phyloP scores from a whole-genome alignment of 2,329 filamentous ascomycete species.

The Diaporthe ampelina region DNA sequence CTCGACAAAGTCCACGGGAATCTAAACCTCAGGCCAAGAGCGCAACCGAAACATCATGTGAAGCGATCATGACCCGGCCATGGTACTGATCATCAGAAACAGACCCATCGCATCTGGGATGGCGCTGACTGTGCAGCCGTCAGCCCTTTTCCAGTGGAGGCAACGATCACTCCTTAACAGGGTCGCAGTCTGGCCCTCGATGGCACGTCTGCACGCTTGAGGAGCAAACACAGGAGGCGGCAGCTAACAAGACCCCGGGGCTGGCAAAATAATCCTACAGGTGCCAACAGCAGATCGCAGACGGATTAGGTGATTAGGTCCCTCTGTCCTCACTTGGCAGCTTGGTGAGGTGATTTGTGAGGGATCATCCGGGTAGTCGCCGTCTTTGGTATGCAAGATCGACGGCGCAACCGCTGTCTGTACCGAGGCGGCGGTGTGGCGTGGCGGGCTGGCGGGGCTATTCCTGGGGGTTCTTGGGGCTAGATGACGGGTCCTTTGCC shows the following conservation, averaged over 20 bases:
- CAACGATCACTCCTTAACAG: not conserved
- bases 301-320: not conserved
- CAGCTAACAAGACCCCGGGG: not conserved
- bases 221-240: not conserved
- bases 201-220: not conserved
- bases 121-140: constrained; percentile 25
- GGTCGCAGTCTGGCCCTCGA: not conserved
- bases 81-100: constrained; percentile 15
- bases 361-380: constrained; percentile 17
- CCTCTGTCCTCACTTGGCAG: not conserved
- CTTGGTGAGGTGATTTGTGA: constrained; percentile 4
- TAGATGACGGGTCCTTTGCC: constrained; percentile 9
- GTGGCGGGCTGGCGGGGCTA: constrained; percentile 16
- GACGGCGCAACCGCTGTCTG: constrained; percentile 10
- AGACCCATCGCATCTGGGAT: constrained; percentile 5
- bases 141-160: constrained; percentile 20
- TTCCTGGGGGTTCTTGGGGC: not conserved
- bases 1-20: constrained; percentile 18
- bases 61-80: constrained; percentile 11
- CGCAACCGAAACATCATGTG: constrained; percentile 27
- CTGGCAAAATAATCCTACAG: constrained; percentile 5
- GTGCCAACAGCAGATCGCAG: constrained; percentile 5
- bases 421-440: constrained; percentile 31
- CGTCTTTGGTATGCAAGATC: constrained; percentile 5
- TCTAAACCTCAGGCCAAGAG: not conserved